These are phyloP conservation scores for Fusarium brachygibbosum DNA, from an alignment of 2,329 filamentous ascomycete species.

Conservation along the genomic window DNA sequence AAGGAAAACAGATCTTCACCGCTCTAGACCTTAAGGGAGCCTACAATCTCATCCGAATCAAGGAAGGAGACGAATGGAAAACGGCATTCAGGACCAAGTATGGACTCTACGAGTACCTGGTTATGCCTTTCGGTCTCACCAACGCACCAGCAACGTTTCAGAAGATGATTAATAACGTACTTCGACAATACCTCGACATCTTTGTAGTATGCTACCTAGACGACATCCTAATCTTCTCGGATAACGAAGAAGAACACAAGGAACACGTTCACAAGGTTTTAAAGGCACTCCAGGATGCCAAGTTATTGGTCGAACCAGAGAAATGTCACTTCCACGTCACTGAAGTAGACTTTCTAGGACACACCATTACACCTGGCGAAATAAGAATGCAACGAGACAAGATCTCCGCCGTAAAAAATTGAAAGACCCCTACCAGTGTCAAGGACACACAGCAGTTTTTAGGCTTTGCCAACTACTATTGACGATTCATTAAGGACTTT, in stretches of 20 bases:
- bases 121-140: not conserved
- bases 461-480: too few species aligned
- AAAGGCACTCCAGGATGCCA: conserved; percentile 24
- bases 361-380: conserved; percentile 21
- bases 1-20: too few species aligned
- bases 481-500: too few species aligned
- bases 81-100: conserved; percentile 51
- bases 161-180: too few species aligned
- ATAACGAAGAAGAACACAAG: too few species aligned
- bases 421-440: too few species aligned
- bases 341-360: conserved; percentile 28
- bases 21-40: conserved; percentile 35
- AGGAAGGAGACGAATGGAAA: not conserved
- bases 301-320: conserved; percentile 28
- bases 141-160: conserved; percentile 26
- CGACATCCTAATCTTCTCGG: too few species aligned
- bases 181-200: conserved; percentile 32
- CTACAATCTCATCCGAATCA: conserved; percentile 53
- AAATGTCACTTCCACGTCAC: conserved; percentile 34
- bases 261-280: too few species aligned
- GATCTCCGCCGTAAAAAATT: conserved; percentile 14
- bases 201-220: too few species aligned
- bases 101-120: conserved; percentile 21
- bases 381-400: conserved; percentile 34
- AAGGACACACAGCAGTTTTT: too few species aligned